Evolutionary conservation across 2,329 filamentous ascomycete species (phyloP).

Genomic region (Aspergillus sp.): DNA sequence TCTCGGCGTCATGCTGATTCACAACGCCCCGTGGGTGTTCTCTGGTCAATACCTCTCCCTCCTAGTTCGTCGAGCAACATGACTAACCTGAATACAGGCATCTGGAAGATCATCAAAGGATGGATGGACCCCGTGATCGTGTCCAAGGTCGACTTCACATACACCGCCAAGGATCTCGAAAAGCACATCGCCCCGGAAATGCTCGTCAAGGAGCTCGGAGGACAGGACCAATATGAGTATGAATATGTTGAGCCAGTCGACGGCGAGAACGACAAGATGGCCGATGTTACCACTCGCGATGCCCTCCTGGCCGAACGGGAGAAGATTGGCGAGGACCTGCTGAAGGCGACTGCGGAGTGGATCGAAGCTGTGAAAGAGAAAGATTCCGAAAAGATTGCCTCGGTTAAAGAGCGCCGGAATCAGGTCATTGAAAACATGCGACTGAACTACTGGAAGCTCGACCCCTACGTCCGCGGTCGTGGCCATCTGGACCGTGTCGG

Average conservation of each 20-base stretch:
- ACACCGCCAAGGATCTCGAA: constrained; percentile 71
- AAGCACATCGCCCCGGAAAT: constrained; percentile 67
- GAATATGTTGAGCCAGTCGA: constrained; percentile 71
- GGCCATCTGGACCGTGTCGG: constrained; percentile 78
- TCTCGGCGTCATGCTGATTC: constrained; percentile 83
- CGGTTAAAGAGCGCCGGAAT: constrained; percentile 57
- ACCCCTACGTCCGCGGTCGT: constrained; percentile 79
- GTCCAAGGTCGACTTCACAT: constrained; percentile 87
- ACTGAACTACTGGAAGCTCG: constrained; percentile 82
- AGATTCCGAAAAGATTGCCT: constrained; percentile 41
- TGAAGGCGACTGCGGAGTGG: constrained; percentile 73
- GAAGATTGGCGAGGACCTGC: constrained; percentile 68
- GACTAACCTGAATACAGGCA: constrained; percentile 50
- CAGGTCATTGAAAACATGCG: constrained; percentile 63
- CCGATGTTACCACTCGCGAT: constrained; percentile 61
- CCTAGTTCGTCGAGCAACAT: not conserved
- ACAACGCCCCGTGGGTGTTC: constrained; percentile 91
- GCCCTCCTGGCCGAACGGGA: constrained; percentile 63
- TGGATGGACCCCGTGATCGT: constrained; percentile 98
- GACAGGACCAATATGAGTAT: constrained; percentile 79
- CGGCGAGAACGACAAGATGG: constrained; percentile 74
- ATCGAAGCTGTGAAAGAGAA: constrained; percentile 53
- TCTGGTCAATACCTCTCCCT: constrained; percentile 58
- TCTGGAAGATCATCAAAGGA: constrained; percentile 90
- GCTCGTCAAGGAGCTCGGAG: constrained; percentile 77